Evolutionary conservation across 768 basidiomycete genomes (phyloP).

Genomic region (Cystofilobasidium bisporidii): DNA sequence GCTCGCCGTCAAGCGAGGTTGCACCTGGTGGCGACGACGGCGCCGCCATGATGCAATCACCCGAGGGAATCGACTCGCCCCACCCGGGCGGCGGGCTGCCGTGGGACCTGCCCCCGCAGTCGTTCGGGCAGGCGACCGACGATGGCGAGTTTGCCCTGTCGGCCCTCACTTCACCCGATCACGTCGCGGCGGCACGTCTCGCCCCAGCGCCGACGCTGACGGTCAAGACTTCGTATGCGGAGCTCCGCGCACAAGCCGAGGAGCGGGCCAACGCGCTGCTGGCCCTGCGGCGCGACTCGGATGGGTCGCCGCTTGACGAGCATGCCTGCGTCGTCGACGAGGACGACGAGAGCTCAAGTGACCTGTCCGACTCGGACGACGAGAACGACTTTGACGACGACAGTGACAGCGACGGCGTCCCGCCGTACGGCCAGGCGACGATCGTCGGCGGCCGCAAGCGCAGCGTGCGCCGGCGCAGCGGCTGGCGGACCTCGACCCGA

Average conservation of each 20-base stretch:
- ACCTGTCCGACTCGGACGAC: slow-evolving; percentile 1
- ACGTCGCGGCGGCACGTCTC: background rate
- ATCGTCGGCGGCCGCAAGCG: background rate
- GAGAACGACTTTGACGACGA: too few species aligned
- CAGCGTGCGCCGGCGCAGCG: slow-evolving; percentile 1
- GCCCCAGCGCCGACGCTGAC: background rate
- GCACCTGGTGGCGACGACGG: background rate
- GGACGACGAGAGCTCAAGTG: background rate
- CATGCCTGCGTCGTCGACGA: background rate
- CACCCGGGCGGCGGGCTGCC: background rate
- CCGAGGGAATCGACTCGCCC: background rate
- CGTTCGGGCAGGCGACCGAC: background rate
- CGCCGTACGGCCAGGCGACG: background rate
- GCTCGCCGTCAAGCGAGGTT: background rate
- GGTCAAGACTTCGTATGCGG: background rate
- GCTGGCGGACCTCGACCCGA: background rate
- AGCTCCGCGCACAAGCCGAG: slow-evolving; percentile 1
- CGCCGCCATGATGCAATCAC: background rate
- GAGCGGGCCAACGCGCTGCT: background rate
- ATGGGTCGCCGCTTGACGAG: background rate
- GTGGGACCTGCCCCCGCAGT: background rate
- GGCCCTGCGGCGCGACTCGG: slow-evolving; percentile 3
- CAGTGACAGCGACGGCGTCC: background rate
- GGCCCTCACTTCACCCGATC: background rate
- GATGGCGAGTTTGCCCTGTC: slow-evolving; percentile 8